Base-by-base conservation (phyloP, 345 rosid genomes). In the Ricinus communis region DNA sequence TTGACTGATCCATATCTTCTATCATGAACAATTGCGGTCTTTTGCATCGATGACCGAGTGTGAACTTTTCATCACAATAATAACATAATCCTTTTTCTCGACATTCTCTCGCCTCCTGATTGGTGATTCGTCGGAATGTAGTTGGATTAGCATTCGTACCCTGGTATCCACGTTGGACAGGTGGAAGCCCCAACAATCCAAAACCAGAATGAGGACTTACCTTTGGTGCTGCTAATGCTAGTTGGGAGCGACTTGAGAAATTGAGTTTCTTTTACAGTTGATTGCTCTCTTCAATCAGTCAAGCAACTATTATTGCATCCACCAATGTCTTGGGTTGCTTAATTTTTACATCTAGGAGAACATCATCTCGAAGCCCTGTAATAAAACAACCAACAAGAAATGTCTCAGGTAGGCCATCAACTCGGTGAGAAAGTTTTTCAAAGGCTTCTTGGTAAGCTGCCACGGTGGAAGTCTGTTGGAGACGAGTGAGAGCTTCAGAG, bases 391-490 rank as follows among this genome's bases (percentile, higher is more conserved):
- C n/a, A n/a, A n/a, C n/a, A n/a, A n/a, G n/a, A n/a, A n/a, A n/a
- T n/a, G n/a, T n/a, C n/a, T n/a, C n/a, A n/a, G n/a, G n/a, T n/a
- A n/a, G n/a, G n/a, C n/a, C n/a, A n/a, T n/a, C n/a, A n/a, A n/a
- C n/a, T n/a, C n/a, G n/a, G n/a, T n/a, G n/a, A n/a, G n/a, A n/a
- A n/a, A n/a, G n/a, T n/a, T n/a, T n/a, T n/a, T n/a, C n/a, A n/a
- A n/a, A n/a, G n/a, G n/a, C n/a, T n/a, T n/a, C 62, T 57, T 57
- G 62, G 22, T 57, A 57, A 28, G 62, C 30, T 57, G 62, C 62
- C 62, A 57, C 30, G 8, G 18, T 30, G 6, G 38, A 57, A 57
- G 62, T 57, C 18, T 57, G 30, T 57, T 28, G 62, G 38, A 57
- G 30, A 12, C 62, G 62, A 5, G 62, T 57, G 62, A 57, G 62